A percentile compares a stretch with the other conserved stretches of the same genome.
Evolutionary conservation across 108 stramenopile genomes (phyloP).

Genomic region (Fistulifera solaris): DNA sequence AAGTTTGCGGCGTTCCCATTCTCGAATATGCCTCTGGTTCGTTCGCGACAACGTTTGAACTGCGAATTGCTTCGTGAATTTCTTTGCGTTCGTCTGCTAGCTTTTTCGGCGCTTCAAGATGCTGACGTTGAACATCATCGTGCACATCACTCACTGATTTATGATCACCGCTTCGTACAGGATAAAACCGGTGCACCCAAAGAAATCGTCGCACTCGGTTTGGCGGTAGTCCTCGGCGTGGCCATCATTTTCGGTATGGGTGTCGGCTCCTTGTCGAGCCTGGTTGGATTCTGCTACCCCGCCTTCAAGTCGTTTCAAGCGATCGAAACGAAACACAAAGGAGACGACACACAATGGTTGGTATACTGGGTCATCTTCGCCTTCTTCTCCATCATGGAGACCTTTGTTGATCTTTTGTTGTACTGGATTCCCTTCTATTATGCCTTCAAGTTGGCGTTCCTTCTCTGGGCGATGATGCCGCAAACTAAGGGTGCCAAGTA

Average conservation of each 20-base stretch:
- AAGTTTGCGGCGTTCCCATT: constrained; percentile 1
- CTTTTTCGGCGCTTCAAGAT: too few species aligned
- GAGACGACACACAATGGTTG: constrained; percentile 89
- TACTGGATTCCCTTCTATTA: constrained; percentile 92
- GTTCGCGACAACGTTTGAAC: too few species aligned
- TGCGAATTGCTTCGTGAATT: too few species aligned
- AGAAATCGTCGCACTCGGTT: constrained; percentile 55
- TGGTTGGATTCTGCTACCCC: constrained; percentile 84
- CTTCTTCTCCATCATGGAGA: constrained; percentile 80
- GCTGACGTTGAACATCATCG: too few species aligned
- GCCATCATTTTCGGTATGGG: constrained; percentile 68
- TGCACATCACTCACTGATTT: not conserved
- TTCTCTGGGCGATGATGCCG: constrained; percentile 82
- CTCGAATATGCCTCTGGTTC: too few species aligned
- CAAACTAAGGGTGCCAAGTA: constrained; percentile 84
- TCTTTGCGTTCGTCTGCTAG: too few species aligned
- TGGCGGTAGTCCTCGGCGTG: constrained; percentile 27
- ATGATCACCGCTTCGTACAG: constrained; percentile 29
- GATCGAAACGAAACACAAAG: constrained; percentile 60
- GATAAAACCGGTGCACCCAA: constrained; percentile 67
- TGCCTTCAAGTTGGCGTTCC: constrained; percentile 83
- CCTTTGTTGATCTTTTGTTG: constrained; percentile 63
- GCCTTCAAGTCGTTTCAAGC: constrained; percentile 76
- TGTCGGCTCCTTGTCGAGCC: constrained; percentile 48
- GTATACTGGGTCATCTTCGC: constrained; percentile 90